phyloP scores from a whole-genome alignment of 2,329 filamentous ascomycete species.

The Pseudogymnoascus sp. region DNA sequence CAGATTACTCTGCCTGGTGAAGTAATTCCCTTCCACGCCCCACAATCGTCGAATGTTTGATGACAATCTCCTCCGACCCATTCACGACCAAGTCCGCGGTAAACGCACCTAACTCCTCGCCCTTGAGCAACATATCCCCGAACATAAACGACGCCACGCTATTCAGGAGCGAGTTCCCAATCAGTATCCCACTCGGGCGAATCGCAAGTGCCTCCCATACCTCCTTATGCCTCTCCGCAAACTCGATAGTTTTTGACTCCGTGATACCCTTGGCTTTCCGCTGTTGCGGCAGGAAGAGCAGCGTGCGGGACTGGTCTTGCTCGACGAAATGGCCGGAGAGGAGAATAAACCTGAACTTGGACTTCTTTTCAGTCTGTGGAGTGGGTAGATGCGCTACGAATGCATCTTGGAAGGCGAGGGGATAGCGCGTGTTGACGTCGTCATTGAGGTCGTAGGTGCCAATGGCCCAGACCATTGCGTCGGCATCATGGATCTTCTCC shows the following conservation, averaged over 20 bases:
- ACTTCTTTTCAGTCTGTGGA: slow-evolving; percentile 1
- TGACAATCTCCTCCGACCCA: slow-evolving; percentile 16
- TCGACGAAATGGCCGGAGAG: slow-evolving; percentile 29
- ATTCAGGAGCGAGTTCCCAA: slow-evolving; percentile 7
- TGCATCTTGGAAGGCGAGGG: slow-evolving; percentile 19
- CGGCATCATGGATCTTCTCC: slow-evolving; percentile 21
- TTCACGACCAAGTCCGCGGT: slow-evolving; percentile 19
- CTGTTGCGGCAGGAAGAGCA: slow-evolving; percentile 23
- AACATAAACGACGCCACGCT: slow-evolving; percentile 9
- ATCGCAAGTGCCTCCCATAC: slow-evolving; percentile 18
- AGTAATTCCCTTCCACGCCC: slow-evolving; percentile 22
- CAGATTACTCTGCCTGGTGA: background rate
- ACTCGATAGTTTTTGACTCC: slow-evolving; percentile 19
- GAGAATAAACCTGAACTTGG: slow-evolving; percentile 26
- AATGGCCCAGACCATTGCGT: slow-evolving; percentile 25
- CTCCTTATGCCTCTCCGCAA: slow-evolving; percentile 15
- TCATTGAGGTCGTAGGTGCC: slow-evolving; percentile 19
- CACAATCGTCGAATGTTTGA: slow-evolving; percentile 18
- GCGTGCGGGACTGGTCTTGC: slow-evolving; percentile 25
- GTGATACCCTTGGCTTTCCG: slow-evolving; percentile 23
- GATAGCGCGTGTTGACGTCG: slow-evolving; percentile 20
- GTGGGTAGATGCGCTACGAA: slow-evolving; percentile 17
- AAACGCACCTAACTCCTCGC: slow-evolving; percentile 21
- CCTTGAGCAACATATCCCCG: slow-evolving; percentile 18
- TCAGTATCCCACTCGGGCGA: slow-evolving; percentile 18